Percentiles rank a stretch among this genome's conserved stretches.
These are phyloP conservation scores for Marsdenia floribunda DNA, from an alignment of 257 asterid genomes.

Conservation along the genomic window DNA sequence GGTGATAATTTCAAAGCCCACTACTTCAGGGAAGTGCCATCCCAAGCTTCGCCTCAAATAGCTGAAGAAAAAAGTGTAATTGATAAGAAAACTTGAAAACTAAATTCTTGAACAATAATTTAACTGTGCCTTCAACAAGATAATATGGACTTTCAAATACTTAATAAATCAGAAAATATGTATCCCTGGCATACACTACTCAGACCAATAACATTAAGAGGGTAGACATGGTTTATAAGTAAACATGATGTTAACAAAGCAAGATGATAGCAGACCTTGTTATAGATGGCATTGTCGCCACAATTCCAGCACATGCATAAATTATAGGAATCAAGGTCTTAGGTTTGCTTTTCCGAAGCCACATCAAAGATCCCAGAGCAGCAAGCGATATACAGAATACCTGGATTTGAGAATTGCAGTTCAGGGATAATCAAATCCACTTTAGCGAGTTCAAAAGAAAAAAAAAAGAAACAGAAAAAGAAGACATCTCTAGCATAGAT, in stretches of 20 bases:
- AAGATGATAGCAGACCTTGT: conserved; percentile 44
- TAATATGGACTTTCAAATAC: background rate
- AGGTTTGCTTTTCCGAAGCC: conserved; percentile 96
- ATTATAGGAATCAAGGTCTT: conserved; percentile 87
- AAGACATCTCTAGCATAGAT: conserved; percentile 9
- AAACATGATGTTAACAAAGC: background rate
- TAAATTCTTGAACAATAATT: background rate
- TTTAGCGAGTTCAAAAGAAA: background rate
- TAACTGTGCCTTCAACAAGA: too few relatives aligned
- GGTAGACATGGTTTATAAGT: background rate
- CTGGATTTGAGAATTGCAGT: conserved; percentile 31
- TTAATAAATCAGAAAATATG: background rate
- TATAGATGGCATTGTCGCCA: conserved; percentile 96
- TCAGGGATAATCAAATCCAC: background rate
- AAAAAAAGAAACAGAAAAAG: background rate
- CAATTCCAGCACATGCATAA: conserved; percentile 76
- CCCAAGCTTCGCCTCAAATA: conserved; percentile 77
- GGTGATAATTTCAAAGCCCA: conserved; percentile 79
- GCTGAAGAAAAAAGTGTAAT: conserved; percentile 34
- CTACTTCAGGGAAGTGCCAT: conserved; percentile 82
- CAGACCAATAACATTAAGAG: background rate
- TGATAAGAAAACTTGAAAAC: background rate
- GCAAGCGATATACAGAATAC: conserved; percentile 86
- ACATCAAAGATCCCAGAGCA: conserved; percentile 84
- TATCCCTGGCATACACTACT: background rate